These are phyloP conservation scores for Phytophthora hybrid DNA, from an alignment of 352 stramenopile species.

Conservation along the genomic window DNA sequence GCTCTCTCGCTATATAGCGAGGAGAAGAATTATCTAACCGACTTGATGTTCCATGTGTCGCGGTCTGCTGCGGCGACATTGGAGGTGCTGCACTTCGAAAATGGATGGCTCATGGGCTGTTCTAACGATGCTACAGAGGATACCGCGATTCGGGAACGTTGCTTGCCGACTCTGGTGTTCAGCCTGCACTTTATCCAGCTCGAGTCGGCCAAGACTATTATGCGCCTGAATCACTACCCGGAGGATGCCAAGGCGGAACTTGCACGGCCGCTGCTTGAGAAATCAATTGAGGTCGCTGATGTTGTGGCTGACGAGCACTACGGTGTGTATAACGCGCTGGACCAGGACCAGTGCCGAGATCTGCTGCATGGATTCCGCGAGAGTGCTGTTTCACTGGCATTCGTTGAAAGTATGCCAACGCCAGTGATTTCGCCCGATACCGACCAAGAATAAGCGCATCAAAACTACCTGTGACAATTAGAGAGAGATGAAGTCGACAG, in stretches of 20 bases:
- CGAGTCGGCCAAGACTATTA: slow-evolving; percentile 75
- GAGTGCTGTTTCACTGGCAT: slow-evolving; percentile 69
- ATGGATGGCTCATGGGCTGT: slow-evolving; percentile 76
- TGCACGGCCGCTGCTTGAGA: slow-evolving; percentile 66
- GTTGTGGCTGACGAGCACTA: slow-evolving; percentile 86
- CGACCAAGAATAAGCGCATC: slow-evolving; percentile 36
- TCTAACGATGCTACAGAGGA: slow-evolving; percentile 56
- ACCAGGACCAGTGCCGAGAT: slow-evolving; percentile 69
- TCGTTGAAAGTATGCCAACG: slow-evolving; percentile 52
- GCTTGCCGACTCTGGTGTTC: slow-evolving; percentile 75
- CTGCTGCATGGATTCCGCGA: slow-evolving; percentile 75
- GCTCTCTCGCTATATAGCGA: slow-evolving; percentile 64
- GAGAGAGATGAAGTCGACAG: slow-evolving; percentile 33
- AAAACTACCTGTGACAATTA: slow-evolving; percentile 38
- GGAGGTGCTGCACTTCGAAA: slow-evolving; percentile 84
- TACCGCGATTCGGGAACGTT: slow-evolving; percentile 52
- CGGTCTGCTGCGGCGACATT: slow-evolving; percentile 56
- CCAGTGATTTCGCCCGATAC: slow-evolving; percentile 21
- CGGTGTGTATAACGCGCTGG: slow-evolving; percentile 66
- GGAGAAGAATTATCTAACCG: slow-evolving; percentile 78
- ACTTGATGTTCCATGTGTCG: slow-evolving; percentile 83
- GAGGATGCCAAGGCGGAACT: slow-evolving; percentile 62
- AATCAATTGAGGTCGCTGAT: slow-evolving; percentile 79
- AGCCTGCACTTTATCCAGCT: slow-evolving; percentile 83
- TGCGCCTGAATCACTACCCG: slow-evolving; percentile 78